Evolutionary conservation across 2,329 filamentous ascomycete species (phyloP), one percentile per base, ranked within the genome.

Genomic region (Trichoderma sp.): DNA sequence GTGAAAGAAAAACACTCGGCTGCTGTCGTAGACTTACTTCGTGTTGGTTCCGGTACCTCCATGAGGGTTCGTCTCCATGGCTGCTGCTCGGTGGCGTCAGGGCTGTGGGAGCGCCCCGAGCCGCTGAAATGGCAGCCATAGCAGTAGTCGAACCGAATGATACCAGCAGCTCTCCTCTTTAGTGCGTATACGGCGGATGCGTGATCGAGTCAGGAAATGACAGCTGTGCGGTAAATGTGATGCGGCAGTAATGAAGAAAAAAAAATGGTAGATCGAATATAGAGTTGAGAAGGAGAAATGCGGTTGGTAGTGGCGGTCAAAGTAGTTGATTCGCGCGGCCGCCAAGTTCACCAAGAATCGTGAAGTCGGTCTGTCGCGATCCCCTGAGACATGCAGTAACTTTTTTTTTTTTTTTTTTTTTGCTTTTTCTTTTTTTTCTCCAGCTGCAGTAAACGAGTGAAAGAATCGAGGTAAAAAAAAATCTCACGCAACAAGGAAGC

Each of bases 51-150:
- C 67, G 72, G 63, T 80, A 79, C 24, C 79, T 80, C 85, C 85
- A 87, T 26, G 79, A 74, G 59, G 80, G 78, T 49, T 78, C 80
- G 56, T 84, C 80, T 58, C 80, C 85, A 75, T 87, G 82, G 67
- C 81, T 82, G 75, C 83, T 85, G 72, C 80, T 81, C 18, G 84
- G 81, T 68, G 84, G 82, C 70, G 82, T 83, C 70, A 87, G 77
- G 56, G 80, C 79, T 67, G 83, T 81, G 70, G 83, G 80, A 63
- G 83, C 80, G 71, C 82, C 82, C 70, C 83, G 82, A 73, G 79
- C 80, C 72, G 84, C 79, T 72, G 85, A 84, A 77, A 87, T 82
- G 75, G 84, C 81, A 74, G 85, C 82, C 86, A 87, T 87, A 71
- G 69, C 71, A 71, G 70, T 64, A 71, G 64, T 69, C 60, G 55